A percentile compares a stretch with the other conserved stretches of the same genome.
phyloP scores from a whole-genome alignment of 805 yeast genomes.

The Pichia gijzeniarum region DNA sequence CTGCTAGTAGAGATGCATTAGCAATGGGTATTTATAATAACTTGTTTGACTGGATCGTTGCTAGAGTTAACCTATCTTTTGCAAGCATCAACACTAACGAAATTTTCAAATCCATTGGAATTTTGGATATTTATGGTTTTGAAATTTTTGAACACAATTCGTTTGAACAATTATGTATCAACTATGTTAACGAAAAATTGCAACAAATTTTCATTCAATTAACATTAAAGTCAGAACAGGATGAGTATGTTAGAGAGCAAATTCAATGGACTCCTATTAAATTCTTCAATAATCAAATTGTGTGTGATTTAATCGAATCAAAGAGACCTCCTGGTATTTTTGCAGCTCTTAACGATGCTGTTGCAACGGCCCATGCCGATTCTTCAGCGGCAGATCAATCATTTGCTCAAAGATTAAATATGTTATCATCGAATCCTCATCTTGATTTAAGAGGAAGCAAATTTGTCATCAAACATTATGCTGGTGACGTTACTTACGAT shows the following conservation, averaged over 20 bases:
- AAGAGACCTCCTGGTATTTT: conserved; percentile 94
- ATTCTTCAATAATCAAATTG: conserved; percentile 92
- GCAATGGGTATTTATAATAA: conserved; percentile 93
- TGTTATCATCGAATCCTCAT: conserved; percentile 77
- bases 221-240: conserved; percentile 95
- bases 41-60: conserved; percentile 94
- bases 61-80: conserved; percentile 77
- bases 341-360: conserved; percentile 93
- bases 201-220: conserved; percentile 95
- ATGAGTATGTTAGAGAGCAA: conserved; percentile 90
- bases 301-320: conserved; percentile 92
- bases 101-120: conserved; percentile 70
- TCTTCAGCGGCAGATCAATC: conserved; percentile 95
- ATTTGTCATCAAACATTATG: conserved; percentile 91
- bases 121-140: conserved; percentile 92
- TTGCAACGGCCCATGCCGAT: conserved; percentile 98
- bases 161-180: conserved; percentile 92
- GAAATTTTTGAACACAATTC: conserved; percentile 94
- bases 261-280: conserved; percentile 97
- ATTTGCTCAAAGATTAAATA: conserved; percentile 83
- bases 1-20: conserved; percentile 89
- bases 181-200: conserved; percentile 90
- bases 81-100: conserved; percentile 30
- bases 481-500: conserved; percentile 96
- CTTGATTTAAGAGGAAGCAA: conserved; percentile 84